Percentiles rank a stretch among this genome's conserved stretches.
These are phyloP conservation scores for Quercus lobata DNA, from an alignment of 331 rosid genomes.

Conservation along the genomic window DNA sequence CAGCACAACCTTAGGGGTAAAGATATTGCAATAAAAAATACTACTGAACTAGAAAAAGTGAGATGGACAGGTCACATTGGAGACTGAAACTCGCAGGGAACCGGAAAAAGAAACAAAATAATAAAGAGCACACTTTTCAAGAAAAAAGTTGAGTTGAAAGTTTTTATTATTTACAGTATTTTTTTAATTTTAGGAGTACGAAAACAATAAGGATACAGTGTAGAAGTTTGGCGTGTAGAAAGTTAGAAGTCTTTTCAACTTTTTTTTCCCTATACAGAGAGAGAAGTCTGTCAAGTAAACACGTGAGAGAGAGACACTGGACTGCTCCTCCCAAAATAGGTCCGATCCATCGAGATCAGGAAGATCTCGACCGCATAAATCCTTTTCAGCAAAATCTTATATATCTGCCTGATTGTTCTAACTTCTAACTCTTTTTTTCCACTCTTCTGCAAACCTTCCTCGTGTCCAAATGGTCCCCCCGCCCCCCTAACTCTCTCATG, in stretches of 20 bases:
- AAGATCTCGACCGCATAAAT: conserved; percentile 17
- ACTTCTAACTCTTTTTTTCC: not conserved
- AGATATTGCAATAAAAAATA: not conserved
- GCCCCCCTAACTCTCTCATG: not conserved
- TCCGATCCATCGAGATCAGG: not conserved
- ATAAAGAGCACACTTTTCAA: conserved; percentile 9
- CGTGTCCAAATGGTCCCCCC: not conserved
- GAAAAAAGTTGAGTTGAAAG: not conserved
- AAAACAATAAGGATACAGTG: not conserved
- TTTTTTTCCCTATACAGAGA: conserved; percentile 8
- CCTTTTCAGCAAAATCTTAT: conserved; percentile 15
- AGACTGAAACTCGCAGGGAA: not conserved
- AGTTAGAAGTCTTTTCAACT: conserved; percentile 21
- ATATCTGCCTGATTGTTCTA: not conserved
- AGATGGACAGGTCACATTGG: not conserved
- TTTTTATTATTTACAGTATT: not conserved
- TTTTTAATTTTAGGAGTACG: not conserved
- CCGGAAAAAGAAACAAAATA: not conserved
- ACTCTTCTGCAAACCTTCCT: not conserved
- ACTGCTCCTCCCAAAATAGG: not conserved
- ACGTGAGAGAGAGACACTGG: conserved; percentile 35
- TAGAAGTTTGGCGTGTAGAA: conserved; percentile 21
- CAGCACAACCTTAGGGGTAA: not conserved
- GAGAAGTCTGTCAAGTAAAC: conserved; percentile 10
- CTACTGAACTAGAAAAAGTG: not conserved